These are phyloP conservation scores for Collybia sp. DNA, from an alignment of 768 basidiomycete genomes.

Conservation along the genomic window DNA sequence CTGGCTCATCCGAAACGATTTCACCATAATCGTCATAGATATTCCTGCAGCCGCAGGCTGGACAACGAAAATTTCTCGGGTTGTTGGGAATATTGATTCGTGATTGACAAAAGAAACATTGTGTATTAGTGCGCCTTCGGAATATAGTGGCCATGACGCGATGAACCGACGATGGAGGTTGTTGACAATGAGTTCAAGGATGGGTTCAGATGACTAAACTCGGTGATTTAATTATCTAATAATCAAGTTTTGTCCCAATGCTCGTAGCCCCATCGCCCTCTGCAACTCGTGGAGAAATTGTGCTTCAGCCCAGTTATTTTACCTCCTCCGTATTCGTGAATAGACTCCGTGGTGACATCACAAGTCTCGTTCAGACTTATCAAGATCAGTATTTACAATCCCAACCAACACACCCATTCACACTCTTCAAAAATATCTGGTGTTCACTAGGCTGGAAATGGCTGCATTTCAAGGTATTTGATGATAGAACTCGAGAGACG, in stretches of 20 bases:
- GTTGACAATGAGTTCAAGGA: too few species aligned
- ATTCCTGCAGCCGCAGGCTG: conserved; percentile 71
- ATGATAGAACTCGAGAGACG: conserved; percentile 55
- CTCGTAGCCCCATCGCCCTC: conserved; percentile 48
- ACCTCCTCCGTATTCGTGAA: conserved; percentile 72
- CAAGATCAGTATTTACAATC: conserved; percentile 38
- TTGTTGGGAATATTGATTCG: conserved; percentile 37
- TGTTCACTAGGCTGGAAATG: conserved; percentile 63
- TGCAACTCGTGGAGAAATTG: conserved; percentile 51
- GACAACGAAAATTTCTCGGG: conserved; percentile 58
- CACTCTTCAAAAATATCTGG: conserved; percentile 72
- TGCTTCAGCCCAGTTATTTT: conserved; percentile 73
- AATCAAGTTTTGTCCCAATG: too few species aligned
- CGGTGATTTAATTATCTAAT: too few species aligned
- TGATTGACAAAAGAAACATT: conserved; percentile 75
- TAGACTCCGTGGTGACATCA: conserved; percentile 61
- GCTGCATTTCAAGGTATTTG: conserved; percentile 73
- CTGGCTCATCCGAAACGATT: conserved; percentile 81
- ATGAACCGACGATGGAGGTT: neutral
- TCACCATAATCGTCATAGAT: conserved; percentile 67
- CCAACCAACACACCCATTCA: conserved; percentile 45
- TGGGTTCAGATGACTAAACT: too few species aligned
- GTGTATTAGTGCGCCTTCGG: conserved; percentile 40
- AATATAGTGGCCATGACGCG: conserved; percentile 40
- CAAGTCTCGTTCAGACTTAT: conserved; percentile 46